phyloP scores from a whole-genome alignment of 352 stramenopile genomes.

The Phytophthora multivora region DNA sequence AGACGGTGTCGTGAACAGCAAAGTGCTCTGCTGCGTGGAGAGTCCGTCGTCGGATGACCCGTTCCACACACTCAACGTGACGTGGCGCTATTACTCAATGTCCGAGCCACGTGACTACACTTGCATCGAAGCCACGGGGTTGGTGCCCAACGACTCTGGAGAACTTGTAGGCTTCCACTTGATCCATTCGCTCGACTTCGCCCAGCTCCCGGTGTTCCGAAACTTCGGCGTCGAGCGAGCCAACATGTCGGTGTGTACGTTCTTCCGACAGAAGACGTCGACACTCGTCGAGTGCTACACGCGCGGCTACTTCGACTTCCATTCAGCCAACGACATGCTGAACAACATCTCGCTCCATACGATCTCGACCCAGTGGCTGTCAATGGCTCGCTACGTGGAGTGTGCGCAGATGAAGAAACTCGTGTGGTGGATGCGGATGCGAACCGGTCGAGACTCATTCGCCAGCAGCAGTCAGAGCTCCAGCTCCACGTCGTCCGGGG shows the following conservation, averaged over 20 bases:
- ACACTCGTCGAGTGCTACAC: constrained; percentile 46
- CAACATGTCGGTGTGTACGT: constrained; percentile 53
- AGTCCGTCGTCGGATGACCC: constrained; percentile 42
- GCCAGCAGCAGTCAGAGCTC: constrained; percentile 42
- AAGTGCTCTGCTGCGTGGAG: constrained; percentile 38
- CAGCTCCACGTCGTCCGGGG: constrained; percentile 34
- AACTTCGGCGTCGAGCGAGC: constrained; percentile 43
- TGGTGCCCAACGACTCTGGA: constrained; percentile 39
- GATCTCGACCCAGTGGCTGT: constrained; percentile 49
- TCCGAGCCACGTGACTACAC: constrained; percentile 61
- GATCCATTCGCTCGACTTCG: constrained; percentile 60
- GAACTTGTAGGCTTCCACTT: constrained; percentile 63
- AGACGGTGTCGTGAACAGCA: constrained; percentile 47
- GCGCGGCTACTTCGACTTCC: constrained; percentile 56
- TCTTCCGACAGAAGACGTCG: constrained; percentile 44
- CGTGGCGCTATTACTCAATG: constrained; percentile 47
- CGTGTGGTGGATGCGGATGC: constrained; percentile 45
- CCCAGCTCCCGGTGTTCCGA: constrained; percentile 40
- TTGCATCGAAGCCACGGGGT: constrained; percentile 56
- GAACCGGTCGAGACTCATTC: constrained; percentile 44
- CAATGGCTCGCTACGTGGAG: constrained; percentile 40
- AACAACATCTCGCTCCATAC: constrained; percentile 53
- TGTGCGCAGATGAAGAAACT: constrained; percentile 57
- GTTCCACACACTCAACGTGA: constrained; percentile 57
- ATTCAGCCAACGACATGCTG: constrained; percentile 43